Percentiles rank a stretch among this genome's conserved stretches.
phyloP scores from a whole-genome alignment of 106 monocot genomes.

The Acorus calamus region DNA sequence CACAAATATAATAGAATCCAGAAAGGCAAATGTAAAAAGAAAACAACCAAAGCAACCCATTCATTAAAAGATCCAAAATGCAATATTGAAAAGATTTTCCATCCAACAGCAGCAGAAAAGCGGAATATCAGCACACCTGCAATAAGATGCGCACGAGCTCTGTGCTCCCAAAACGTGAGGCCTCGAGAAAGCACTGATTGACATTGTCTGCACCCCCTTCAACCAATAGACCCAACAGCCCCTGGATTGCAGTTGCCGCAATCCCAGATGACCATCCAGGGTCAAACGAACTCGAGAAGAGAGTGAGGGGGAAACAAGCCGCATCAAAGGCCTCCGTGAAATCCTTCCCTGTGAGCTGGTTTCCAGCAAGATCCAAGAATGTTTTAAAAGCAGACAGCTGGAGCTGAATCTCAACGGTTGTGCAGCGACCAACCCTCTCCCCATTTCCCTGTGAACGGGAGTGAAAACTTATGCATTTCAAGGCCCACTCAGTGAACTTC shows the following conservation, averaged over 20 bases:
- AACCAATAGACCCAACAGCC: not conserved
- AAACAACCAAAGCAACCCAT: not conserved
- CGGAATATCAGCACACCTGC: slow-evolving; percentile 31
- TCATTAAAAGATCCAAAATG: not conserved
- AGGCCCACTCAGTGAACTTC: not conserved
- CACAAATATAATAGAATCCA: too few relatives aligned
- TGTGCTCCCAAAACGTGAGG: slow-evolving; percentile 33
- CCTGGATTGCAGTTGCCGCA: not conserved
- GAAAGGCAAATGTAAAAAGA: not conserved
- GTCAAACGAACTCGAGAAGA: slow-evolving; percentile 77
- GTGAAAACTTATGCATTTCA: not conserved
- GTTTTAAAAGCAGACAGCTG: not conserved
- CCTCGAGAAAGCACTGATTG: not conserved
- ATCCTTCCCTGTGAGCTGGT: slow-evolving; percentile 65
- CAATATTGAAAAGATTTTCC: too few relatives aligned
- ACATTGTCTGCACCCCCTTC: not conserved
- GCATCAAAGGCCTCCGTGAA: slow-evolving; percentile 99
- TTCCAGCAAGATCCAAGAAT: not conserved
- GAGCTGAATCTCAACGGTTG: slow-evolving; percentile 32
- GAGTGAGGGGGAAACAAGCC: slow-evolving; percentile 90
- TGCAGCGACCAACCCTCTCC: slow-evolving; percentile 23
- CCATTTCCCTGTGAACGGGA: not conserved
- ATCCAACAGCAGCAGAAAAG: too few relatives aligned
- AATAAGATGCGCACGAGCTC: slow-evolving; percentile 87
- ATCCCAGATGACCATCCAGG: slow-evolving; percentile 4